phyloP scores from a whole-genome alignment of 371 early-diverging fungal species.

The Apophysomyces trapeziformis region DNA sequence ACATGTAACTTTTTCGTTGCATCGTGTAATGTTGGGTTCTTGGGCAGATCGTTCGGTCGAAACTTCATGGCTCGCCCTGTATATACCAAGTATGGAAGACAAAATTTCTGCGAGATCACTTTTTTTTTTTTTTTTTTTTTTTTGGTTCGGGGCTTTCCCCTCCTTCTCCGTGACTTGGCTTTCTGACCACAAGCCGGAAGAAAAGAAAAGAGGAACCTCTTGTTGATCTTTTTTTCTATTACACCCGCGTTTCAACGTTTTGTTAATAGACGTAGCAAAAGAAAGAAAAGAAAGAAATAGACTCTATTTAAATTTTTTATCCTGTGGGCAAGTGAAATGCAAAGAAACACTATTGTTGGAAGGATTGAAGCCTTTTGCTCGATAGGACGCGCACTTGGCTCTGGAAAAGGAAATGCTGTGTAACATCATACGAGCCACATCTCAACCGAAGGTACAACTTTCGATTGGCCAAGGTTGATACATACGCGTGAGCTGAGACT shows the following conservation, averaged over 20 bases:
- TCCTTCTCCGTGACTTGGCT: too few relatives aligned
- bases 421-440: constrained; percentile 6
- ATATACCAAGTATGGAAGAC: too few relatives aligned
- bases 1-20: constrained; percentile 40
- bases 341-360: too few relatives aligned
- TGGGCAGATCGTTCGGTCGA: constrained; percentile 35
- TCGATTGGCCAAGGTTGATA: constrained; percentile 3
- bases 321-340: too few relatives aligned
- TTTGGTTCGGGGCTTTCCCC: neutral
- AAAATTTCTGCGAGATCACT: neutral
- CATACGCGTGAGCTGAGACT: constrained; percentile 8
- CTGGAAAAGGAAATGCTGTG: constrained; percentile 9
- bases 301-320: too few relatives aligned
- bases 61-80: constrained; percentile 26
- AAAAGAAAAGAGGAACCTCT: too few relatives aligned
- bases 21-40: constrained; percentile 29
- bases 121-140: constrained; percentile 1
- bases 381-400: neutral
- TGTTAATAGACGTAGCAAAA: too few relatives aligned
- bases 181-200: too few relatives aligned
- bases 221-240: too few relatives aligned
- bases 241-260: too few relatives aligned
- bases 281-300: too few relatives aligned
- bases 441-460: neutral
- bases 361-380: too few relatives aligned